These are phyloP conservation scores for Knoxdaviesia proteae DNA, from an alignment of 2,329 filamentous ascomycete genomes.

Conservation along the genomic window DNA sequence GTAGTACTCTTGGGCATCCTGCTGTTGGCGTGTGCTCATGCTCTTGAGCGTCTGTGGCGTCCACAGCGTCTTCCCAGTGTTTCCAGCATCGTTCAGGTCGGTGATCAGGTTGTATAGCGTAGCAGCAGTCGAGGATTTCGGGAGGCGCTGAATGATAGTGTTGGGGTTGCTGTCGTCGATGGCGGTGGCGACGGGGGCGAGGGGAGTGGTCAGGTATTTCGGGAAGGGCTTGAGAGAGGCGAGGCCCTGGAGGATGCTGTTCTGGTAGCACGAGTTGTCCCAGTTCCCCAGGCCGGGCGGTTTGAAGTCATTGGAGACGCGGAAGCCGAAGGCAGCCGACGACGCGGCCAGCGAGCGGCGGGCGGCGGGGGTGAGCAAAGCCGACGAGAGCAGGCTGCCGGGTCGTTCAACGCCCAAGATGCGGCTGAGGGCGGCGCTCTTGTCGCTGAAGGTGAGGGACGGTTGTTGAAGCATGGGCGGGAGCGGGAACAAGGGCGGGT, in stretches of 20 bases:
- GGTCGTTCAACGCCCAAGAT: conserved; percentile 2
- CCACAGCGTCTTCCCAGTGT: conserved; percentile 63
- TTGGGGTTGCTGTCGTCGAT: conserved; percentile 9
- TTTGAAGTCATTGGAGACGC: conserved; percentile 4
- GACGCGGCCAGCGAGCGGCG: neutral
- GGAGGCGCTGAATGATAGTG: conserved; percentile 12
- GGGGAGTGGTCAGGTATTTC: conserved; percentile 36
- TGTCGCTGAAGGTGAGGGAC: conserved; percentile 1
- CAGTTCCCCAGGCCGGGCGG: conserved; percentile 66
- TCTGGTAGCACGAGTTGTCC: conserved; percentile 95
- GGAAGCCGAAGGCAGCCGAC: conserved; percentile 3
- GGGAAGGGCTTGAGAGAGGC: conserved; percentile 53
- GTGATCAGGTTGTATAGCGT: conserved; percentile 43
- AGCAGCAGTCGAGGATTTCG: conserved; percentile 10
- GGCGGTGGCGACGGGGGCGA: conserved; percentile 9
- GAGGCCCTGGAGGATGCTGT: conserved; percentile 76
- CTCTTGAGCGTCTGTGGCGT: conserved; percentile 65
- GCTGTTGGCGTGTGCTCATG: conserved; percentile 89
- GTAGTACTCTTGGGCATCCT: conserved; percentile 95
- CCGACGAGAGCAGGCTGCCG: conserved; percentile 2
- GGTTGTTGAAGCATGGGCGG: too few species aligned
- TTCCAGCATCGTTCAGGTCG: conserved; percentile 47
- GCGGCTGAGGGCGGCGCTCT: conserved; percentile 3
- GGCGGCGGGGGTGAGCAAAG: neutral
- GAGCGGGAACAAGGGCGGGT: conserved; percentile 3